Evolutionary conservation across 1,284 basidiomycete genomes (phyloP).

Genomic region (Ganoderma meredithae): DNA sequence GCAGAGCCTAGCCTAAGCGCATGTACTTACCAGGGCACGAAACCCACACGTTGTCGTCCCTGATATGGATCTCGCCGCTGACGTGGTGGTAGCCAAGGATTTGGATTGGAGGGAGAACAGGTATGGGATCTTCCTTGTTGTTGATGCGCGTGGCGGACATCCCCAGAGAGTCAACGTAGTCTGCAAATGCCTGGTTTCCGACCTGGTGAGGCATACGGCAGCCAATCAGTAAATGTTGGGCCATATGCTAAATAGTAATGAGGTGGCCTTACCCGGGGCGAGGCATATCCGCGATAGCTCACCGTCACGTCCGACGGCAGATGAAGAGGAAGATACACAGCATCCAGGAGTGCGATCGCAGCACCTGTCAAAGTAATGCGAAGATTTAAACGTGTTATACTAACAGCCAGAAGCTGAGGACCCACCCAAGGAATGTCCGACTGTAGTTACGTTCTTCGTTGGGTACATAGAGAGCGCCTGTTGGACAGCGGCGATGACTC

Average conservation of each 20-base stretch:
- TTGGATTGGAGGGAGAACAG: constrained; percentile 40
- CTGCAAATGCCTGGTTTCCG: constrained; percentile 63
- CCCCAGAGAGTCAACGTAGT: constrained; percentile 59
- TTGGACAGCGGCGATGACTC: constrained; percentile 45
- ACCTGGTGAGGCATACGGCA: too few relatives aligned
- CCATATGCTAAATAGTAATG: too few relatives aligned
- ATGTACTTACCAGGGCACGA: too few relatives aligned
- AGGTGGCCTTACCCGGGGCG: too few relatives aligned
- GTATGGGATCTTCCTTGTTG: constrained; percentile 39
- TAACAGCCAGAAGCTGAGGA: too few relatives aligned
- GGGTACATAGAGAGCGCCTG: constrained; percentile 38
- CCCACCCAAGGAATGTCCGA: constrained; percentile 51
- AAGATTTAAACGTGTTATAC: too few relatives aligned
- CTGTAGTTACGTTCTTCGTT: constrained; percentile 41
- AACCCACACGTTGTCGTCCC: constrained; percentile 53
- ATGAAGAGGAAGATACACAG: constrained; percentile 53
- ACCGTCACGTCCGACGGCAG: constrained; percentile 46
- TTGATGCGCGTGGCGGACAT: constrained; percentile 45
- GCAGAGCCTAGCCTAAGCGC: too few relatives aligned
- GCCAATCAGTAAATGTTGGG: too few relatives aligned
- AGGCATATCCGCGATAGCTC: constrained; percentile 50
- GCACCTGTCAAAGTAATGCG: constrained; percentile 39
- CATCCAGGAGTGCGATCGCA: constrained; percentile 54
- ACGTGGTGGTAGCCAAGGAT: constrained; percentile 62
- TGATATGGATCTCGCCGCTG: constrained; percentile 65